Evolutionary conservation across 164 flowering plant species (phyloP).

Genomic region (Cinnamomum chago): DNA sequence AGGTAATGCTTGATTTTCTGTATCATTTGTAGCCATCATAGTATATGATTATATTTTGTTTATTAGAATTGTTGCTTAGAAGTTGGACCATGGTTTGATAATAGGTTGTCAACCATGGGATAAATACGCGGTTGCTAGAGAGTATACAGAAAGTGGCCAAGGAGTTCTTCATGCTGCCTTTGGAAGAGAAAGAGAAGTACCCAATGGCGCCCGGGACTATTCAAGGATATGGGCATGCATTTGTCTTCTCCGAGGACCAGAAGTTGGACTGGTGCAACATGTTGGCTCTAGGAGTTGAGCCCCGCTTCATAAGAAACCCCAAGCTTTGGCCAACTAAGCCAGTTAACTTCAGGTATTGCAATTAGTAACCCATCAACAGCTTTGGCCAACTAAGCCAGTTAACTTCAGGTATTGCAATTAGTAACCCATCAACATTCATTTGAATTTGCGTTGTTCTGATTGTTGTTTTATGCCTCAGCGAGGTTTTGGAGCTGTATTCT

Average conservation of each 20-base stretch:
- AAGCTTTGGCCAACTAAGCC: conserved; percentile 59
- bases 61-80: not conserved
- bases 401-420: conserved; percentile 54
- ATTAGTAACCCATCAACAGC: not conserved
- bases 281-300: conserved; percentile 73
- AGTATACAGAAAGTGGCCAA: conserved; percentile 54
- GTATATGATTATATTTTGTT: not conserved
- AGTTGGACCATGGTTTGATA: not conserved
- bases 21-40: no score
- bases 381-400: conserved; percentile 54
- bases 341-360: conserved; percentile 52
- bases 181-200: conserved; percentile 77
- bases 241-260: conserved; percentile 85
- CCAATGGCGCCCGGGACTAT: conserved; percentile 80
- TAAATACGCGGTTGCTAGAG: conserved; percentile 45
- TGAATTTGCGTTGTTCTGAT: not conserved
- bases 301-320: conserved; percentile 25
- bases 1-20: conserved; percentile 32
- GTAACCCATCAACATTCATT: not conserved
- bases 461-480: conserved; percentile 35
- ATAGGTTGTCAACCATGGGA: conserved; percentile 81
- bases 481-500: conserved; percentile 61
- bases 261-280: conserved; percentile 97
- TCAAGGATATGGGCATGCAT: conserved; percentile 94
- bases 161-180: conserved; percentile 76